These are phyloP conservation scores for Candida nonsorbophila DNA, from an alignment of 805 yeast species.

Conservation along the genomic window DNA sequence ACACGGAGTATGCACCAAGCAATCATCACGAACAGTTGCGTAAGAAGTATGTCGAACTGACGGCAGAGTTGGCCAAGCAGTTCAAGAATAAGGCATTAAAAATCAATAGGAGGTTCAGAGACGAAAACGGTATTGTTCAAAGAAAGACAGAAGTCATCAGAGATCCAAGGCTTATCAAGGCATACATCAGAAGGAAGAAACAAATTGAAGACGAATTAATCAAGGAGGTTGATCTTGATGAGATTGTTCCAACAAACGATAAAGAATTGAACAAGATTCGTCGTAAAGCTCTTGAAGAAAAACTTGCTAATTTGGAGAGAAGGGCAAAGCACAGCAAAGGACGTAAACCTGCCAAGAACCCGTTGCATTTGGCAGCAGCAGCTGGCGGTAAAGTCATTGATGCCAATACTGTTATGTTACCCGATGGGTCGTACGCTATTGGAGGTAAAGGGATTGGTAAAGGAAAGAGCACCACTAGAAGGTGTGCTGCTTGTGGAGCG, in stretches of 20 bases:
- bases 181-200: conserved; percentile 71
- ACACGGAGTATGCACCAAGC: conserved; percentile 32
- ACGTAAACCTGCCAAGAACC: conserved; percentile 27
- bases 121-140: conserved; percentile 81
- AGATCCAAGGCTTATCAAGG: conserved; percentile 83
- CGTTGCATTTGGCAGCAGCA: conserved; percentile 35
- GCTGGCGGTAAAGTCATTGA: conserved; percentile 39
- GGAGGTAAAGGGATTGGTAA: conserved; percentile 71
- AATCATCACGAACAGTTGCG: conserved; percentile 27
- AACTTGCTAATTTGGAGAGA: conserved; percentile 76
- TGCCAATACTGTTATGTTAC: conserved; percentile 38
- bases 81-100: conserved; percentile 21
- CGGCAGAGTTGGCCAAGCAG: conserved; percentile 25
- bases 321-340: conserved; percentile 39
- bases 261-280: conserved; percentile 76
- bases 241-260: conserved; percentile 73
- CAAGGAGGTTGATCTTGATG: conserved; percentile 63
- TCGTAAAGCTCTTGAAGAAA: conserved; percentile 72
- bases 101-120: conserved; percentile 76
- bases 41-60: conserved; percentile 28
- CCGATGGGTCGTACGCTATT: conserved; percentile 40
- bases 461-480: conserved; percentile 67
- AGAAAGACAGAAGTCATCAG: conserved; percentile 71
- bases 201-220: conserved; percentile 50
- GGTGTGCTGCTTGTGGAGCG: conserved; percentile 94